These are phyloP conservation scores for Perkinsus marinus DNA, from an alignment of 169 alveolate species.

Conservation along the genomic window DNA sequence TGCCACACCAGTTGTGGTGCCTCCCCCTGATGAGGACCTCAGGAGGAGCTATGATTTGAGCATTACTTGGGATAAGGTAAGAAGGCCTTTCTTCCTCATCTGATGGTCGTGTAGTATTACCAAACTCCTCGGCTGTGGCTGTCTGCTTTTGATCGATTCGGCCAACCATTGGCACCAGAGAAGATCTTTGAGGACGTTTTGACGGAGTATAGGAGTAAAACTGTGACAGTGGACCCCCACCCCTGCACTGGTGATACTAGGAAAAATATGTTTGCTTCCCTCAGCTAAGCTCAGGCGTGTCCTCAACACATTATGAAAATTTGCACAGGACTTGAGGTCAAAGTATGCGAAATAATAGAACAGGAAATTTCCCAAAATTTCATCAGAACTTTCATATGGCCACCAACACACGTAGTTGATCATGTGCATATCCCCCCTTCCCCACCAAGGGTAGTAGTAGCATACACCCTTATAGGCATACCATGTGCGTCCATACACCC, in stretches of 20 bases:
- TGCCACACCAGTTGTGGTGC: background rate
- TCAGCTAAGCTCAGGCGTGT: too few species aligned
- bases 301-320: too few species aligned
- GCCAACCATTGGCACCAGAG: slow-evolving; percentile 48
- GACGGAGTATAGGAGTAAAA: slow-evolving; percentile 75
- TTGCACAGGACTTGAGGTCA: too few species aligned
- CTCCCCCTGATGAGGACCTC: background rate
- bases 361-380: too few species aligned
- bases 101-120: slow-evolving; percentile 11
- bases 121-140: slow-evolving; percentile 84
- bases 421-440: slow-evolving; percentile 13
- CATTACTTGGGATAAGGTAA: slow-evolving; percentile 40
- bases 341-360: too few species aligned
- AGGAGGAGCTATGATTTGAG: slow-evolving; percentile 30
- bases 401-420: too few species aligned
- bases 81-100: background rate
- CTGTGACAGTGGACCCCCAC: slow-evolving; percentile 80
- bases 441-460: background rate
- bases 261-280: too few species aligned
- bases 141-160: slow-evolving; percentile 60
- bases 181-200: slow-evolving; percentile 81
- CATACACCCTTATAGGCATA: background rate
- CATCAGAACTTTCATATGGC: too few species aligned
- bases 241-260: slow-evolving; percentile 70
- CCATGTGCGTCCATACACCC: slow-evolving; percentile 74